Evolutionary conservation across 73 alveolate species (phyloP).

Genomic region (Uronychia binucleata): DNA sequence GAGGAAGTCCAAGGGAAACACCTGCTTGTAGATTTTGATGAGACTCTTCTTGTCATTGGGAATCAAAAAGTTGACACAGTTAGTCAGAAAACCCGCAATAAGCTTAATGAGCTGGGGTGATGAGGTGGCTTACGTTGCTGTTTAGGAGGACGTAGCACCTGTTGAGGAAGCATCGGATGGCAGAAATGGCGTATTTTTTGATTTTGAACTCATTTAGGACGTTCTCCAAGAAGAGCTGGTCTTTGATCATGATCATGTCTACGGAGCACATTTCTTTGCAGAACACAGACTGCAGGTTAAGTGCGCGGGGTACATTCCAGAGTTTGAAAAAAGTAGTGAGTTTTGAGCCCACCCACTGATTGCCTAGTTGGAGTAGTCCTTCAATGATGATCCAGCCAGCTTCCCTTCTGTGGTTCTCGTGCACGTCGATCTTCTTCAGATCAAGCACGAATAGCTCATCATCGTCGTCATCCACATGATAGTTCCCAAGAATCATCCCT

Average conservation of each 20-base stretch:
- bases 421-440: conserved; percentile 35
- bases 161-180: conserved; percentile 36
- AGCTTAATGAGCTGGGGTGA: conserved; percentile 43
- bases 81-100: conserved; percentile 26
- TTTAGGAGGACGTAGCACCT: conserved; percentile 49
- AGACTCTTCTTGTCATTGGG: conserved; percentile 55
- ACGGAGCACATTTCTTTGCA: conserved; percentile 62
- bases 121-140: conserved; percentile 24
- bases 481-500: conserved; percentile 59
- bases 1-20: conserved; percentile 26
- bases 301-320: conserved; percentile 20
- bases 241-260: conserved; percentile 31
- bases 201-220: conserved; percentile 55
- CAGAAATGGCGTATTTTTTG: conserved; percentile 53
- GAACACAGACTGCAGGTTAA: conserved; percentile 40
- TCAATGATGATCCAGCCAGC: conserved; percentile 68
- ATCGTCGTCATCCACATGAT: conserved; percentile 57
- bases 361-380: conserved; percentile 58
- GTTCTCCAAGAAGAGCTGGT: conserved; percentile 34
- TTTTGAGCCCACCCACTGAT: conserved; percentile 55
- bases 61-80: conserved; percentile 38
- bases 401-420: conserved; percentile 58
- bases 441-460: conserved; percentile 30
- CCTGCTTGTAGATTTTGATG: neutral
- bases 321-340: conserved; percentile 48